These are phyloP conservation scores for Lentinula edodes DNA, from an alignment of 768 basidiomycete species.

Conservation along the genomic window DNA sequence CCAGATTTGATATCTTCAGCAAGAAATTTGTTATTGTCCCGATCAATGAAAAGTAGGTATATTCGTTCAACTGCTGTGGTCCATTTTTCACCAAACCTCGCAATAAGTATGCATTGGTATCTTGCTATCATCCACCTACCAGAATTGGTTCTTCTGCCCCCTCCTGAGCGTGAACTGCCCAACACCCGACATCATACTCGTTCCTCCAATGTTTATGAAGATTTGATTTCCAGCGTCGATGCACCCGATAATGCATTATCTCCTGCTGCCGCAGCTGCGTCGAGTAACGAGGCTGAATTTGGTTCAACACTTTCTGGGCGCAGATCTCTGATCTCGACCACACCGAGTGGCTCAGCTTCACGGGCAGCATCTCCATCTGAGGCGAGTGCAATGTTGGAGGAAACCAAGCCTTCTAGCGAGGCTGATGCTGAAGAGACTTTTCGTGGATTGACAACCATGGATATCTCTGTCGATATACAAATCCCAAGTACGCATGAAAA, in stretches of 20 bases:
- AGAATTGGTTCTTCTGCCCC: constrained; percentile 48
- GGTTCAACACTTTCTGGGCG: background rate
- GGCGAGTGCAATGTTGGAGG: background rate
- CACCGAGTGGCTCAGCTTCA: background rate
- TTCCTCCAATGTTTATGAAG: background rate
- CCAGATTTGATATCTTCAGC: constrained; percentile 78
- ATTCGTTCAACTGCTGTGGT: background rate
- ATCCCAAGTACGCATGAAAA: background rate
- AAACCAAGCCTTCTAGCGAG: background rate
- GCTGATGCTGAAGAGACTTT: background rate
- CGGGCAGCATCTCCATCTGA: background rate
- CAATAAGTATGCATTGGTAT: constrained; percentile 88
- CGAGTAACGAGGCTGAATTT: background rate
- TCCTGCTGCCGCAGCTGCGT: background rate
- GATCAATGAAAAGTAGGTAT: constrained; percentile 88
- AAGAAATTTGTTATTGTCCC: constrained; percentile 94
- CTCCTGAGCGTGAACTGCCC: constrained; percentile 14
- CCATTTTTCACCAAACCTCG: background rate
- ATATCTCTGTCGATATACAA: background rate
- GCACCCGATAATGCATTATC: background rate
- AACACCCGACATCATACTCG: constrained; percentile 2
- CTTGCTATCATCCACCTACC: constrained; percentile 91
- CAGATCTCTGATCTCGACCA: background rate
- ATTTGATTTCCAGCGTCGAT: background rate
- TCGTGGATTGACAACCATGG: background rate